Evolutionary conservation across 176 grass and related monocot species (phyloP).

Genomic region (Saccharum officinarum): DNA sequence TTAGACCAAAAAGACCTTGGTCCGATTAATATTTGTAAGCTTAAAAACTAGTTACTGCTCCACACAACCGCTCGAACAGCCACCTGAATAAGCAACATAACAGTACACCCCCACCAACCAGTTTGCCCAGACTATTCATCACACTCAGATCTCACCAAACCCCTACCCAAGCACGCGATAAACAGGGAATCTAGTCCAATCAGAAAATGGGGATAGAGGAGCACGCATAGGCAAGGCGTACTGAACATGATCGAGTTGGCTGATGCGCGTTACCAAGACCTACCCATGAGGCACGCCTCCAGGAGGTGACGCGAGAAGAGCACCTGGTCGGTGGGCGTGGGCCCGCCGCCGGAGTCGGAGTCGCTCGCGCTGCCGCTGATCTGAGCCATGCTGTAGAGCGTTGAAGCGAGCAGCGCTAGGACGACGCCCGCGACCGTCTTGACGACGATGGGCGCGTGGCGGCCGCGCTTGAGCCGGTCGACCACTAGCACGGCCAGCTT

Average conservation of each 20-base stretch:
- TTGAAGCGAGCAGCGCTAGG: slow-evolving; percentile 54
- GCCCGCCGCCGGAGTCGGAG: slow-evolving; percentile 34
- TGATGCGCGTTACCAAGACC: slow-evolving; percentile 19
- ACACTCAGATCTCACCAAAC: neutral
- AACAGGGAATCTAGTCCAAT: neutral
- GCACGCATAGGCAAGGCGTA: neutral
- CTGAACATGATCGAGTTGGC: neutral
- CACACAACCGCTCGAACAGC: neutral
- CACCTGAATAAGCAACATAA: neutral
- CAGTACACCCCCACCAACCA: neutral
- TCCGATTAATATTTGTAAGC: neutral
- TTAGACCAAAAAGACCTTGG: neutral
- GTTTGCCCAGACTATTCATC: neutral
- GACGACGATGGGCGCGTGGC: slow-evolving; percentile 58
- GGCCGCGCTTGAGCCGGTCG: slow-evolving; percentile 85
- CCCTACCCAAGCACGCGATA: neutral
- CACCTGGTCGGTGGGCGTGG: slow-evolving; percentile 88
- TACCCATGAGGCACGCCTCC: slow-evolving; percentile 85
- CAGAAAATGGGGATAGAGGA: neutral
- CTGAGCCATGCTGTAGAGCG: slow-evolving; percentile 72
- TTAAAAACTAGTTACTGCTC: neutral
- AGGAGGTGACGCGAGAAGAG: slow-evolving; percentile 88
- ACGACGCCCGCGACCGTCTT: slow-evolving; percentile 82
- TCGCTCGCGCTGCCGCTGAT: slow-evolving; percentile 54
- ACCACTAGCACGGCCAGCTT: slow-evolving; percentile 57